Base-by-base conservation (phyloP, 2,329 filamentous ascomycete genomes). In the Epichloe brachyelytri region DNA sequence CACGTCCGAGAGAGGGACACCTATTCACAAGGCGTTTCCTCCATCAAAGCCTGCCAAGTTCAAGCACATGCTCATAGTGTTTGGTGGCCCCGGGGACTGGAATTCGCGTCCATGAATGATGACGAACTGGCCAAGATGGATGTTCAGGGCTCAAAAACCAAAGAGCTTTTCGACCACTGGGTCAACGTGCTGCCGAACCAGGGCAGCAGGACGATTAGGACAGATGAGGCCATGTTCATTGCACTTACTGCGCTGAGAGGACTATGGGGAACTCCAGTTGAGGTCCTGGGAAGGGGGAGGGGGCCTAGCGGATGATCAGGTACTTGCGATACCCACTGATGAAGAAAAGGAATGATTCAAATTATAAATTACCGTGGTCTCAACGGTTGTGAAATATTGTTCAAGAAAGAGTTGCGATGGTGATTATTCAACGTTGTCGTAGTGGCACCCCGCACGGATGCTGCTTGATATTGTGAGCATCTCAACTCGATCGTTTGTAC, bases 221-320 rank as follows among this genome's bases (percentile, higher is more conserved):
- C 88, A 0, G 88, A 94, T 59, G 88, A 95, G 68, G 87, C 88
- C 1, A 68, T 94, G 17, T 86, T 85, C 69, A 79, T 93, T 62
- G 86, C 82, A 0, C 65, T 94, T 63, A 83, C 83, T 60, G 79
- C 80, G 2, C 62, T 93, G 62, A 77, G 82, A 61, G 73, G 71
- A 53, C 57, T 83, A 52, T 84, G 74, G 79, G 74, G 79, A 69
- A 71, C 8, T 44, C 43, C 26, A 55, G 50, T 46, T 57, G 46
- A 52, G 14, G 12, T 30, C 10, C 4, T 11, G 3, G 10, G 26
- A n/a, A n/a, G 26, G 26, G 8, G 20, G 20, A 0, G 22, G 22
- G 22, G 5, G 22, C 10, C 3, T 11, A 11, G 30, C 30, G 33
- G 38, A 46, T 38, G 39, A 46, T 22, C 4, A 44, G 38, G 40